phyloP scores from a whole-genome alignment of 257 asterid genomes.

The Lithospermum erythrorhizon region DNA sequence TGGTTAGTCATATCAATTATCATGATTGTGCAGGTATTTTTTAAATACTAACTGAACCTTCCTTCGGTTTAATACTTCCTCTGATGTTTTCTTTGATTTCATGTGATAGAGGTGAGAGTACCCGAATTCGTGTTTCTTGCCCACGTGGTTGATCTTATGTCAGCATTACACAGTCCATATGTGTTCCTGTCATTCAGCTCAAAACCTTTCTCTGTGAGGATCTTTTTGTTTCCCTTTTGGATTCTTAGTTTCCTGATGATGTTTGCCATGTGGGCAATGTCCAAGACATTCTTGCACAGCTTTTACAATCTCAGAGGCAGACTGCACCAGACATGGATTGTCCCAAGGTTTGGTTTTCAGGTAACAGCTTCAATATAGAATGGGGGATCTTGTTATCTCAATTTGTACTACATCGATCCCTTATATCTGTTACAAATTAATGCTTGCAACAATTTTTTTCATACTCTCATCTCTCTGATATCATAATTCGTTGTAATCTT shows the following conservation, averaged over 20 bases:
- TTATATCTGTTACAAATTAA: background rate
- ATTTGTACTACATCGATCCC: background rate
- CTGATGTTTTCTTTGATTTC: constrained; percentile 4
- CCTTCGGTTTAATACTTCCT: background rate
- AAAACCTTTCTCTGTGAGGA: constrained; percentile 45
- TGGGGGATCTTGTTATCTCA: background rate
- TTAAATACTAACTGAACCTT: background rate
- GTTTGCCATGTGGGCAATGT: constrained; percentile 79
- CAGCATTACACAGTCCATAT: constrained; percentile 62
- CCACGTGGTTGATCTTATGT: constrained; percentile 70
- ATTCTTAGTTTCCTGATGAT: constrained; percentile 40
- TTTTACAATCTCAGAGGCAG: constrained; percentile 70
- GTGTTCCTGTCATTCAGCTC: constrained; percentile 77
- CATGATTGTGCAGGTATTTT: background rate
- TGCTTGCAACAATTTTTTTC: background rate
- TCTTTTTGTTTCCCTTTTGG: constrained; percentile 73
- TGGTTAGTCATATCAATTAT: background rate
- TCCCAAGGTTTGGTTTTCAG: constrained; percentile 94
- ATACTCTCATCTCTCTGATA: background rate
- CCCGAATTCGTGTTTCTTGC: constrained; percentile 94
- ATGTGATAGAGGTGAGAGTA: constrained; percentile 44
- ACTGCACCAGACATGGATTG: constrained; percentile 69
- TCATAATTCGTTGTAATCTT: constrained; percentile 16
- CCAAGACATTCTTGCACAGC: constrained; percentile 61
- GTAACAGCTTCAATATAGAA: constrained; percentile 18